Evolutionary conservation across 2,329 filamentous ascomycete genomes (phyloP), one percentile per base, ranked within the genome.

Genomic region (Penicillium sp.): DNA sequence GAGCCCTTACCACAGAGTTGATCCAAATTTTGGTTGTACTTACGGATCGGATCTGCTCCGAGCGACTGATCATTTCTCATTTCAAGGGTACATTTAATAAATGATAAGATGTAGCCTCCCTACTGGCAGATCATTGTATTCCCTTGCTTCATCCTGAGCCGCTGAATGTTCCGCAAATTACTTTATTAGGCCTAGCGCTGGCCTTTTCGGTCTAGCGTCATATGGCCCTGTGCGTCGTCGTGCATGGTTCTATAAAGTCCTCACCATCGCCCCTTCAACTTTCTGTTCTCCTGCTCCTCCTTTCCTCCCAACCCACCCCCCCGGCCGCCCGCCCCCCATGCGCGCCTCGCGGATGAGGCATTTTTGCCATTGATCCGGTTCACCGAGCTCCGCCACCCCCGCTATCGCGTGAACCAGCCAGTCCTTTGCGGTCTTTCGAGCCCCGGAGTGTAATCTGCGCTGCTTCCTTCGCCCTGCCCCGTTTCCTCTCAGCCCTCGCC

Each of bases 161-260:
- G 23, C 23, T 23, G 23, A 23, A 23, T 23, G 23, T 23, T 23
- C 23, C 23, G n/a, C 5, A 11, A 32, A 34, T 30, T 43, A 30
- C 7, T 8, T 30, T 35, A 35, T 35, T 35, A 35, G 32, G 11
- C 32, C 32, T 35, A 35, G 14, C 6, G 10, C 32, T 35, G 32
- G 14, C 13, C 14, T n/a, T 35, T 35, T 35, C 32, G 32, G 11
- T 35, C 32, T 35, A 35, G 32, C 32, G 32, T 35, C 61, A 66
- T 62, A 62, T 58, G 62, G 61, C 11, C 18, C 8, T 40, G 10
- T 41, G 23, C 23, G 11, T 39, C 11, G 18, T n/a, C 18, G 38
- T 26, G 18, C 38, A 18, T 40, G 10, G 38, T 40, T 40, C 38
- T 40, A 40, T 40, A 40, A 8, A 26, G 38, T 40, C 38, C 38